These are phyloP conservation scores for Diaporthe eres DNA, from an alignment of 2,329 filamentous ascomycete genomes.

Conservation along the genomic window DNA sequence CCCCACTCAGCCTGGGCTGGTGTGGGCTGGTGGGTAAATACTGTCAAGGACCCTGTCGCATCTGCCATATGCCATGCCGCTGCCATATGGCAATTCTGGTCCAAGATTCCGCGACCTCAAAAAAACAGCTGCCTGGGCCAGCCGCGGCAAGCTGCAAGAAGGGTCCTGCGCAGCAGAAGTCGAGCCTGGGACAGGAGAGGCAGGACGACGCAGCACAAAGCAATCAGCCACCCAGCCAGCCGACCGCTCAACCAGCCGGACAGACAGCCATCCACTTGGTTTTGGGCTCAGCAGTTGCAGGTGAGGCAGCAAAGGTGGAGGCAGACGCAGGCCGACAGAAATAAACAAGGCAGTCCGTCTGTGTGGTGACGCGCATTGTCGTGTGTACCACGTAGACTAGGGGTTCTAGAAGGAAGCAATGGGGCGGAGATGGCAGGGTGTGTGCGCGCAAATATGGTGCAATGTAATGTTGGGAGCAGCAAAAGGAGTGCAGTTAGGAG, in stretches of 20 bases:
- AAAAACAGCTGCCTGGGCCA: slow-evolving; percentile 4
- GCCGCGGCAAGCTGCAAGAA: slow-evolving; percentile 30
- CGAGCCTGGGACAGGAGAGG: slow-evolving; percentile 1
- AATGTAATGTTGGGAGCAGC: slow-evolving; percentile 11
- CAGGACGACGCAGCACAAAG: slow-evolving; percentile 15
- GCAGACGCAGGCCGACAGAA: slow-evolving; percentile 23
- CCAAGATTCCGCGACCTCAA: slow-evolving; percentile 13
- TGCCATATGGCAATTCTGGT: slow-evolving; percentile 37
- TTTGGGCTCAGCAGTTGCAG: background rate
- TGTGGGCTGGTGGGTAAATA: slow-evolving; percentile 32
- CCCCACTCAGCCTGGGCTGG: slow-evolving; percentile 33
- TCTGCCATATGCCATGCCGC: slow-evolving; percentile 34
- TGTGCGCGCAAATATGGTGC: background rate
- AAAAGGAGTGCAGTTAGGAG: slow-evolving; percentile 7
- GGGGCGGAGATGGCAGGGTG: slow-evolving; percentile 19
- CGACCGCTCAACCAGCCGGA: slow-evolving; percentile 1
- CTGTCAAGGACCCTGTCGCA: slow-evolving; percentile 33
- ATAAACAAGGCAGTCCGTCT: slow-evolving; percentile 32
- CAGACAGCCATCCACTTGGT: slow-evolving; percentile 34
- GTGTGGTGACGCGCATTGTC: slow-evolving; percentile 29
- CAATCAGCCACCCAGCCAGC: slow-evolving; percentile 35
- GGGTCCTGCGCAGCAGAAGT: slow-evolving; percentile 11
- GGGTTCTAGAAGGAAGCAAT: slow-evolving; percentile 34
- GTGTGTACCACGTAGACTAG: slow-evolving; percentile 25
- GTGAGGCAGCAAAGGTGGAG: slow-evolving; percentile 12